Evolutionary conservation across 1,284 basidiomycete species (phyloP).

Genomic region (Ceratobasidium sp.): DNA sequence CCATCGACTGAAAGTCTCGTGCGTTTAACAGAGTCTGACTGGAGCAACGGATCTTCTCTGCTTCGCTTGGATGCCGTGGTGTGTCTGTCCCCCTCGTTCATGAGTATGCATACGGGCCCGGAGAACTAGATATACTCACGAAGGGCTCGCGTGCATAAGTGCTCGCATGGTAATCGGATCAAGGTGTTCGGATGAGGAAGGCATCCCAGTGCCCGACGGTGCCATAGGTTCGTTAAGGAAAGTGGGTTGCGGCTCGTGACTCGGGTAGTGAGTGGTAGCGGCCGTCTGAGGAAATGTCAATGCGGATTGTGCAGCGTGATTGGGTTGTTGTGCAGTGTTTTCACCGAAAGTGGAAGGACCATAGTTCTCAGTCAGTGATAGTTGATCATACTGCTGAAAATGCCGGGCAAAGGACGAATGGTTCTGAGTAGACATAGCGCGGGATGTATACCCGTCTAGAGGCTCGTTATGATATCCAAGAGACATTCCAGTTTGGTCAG

Average conservation of each 20-base stretch:
- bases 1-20: slow-evolving; percentile 19
- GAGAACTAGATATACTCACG: slow-evolving; percentile 31
- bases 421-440: slow-evolving; percentile 7
- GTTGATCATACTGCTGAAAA: slow-evolving; percentile 40
- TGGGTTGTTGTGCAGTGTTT: slow-evolving; percentile 22
- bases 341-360: slow-evolving; percentile 26
- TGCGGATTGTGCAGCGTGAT: slow-evolving; percentile 38
- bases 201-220: slow-evolving; percentile 42
- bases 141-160: slow-evolving; percentile 38
- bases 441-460: background rate
- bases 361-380: slow-evolving; percentile 26
- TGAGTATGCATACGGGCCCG: slow-evolving; percentile 29
- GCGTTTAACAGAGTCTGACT: slow-evolving; percentile 36
- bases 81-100: slow-evolving; percentile 12
- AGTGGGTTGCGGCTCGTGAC: slow-evolving; percentile 41
- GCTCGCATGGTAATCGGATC: slow-evolving; percentile 45
- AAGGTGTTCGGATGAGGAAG: slow-evolving; percentile 43
- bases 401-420: slow-evolving; percentile 22
- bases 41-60: slow-evolving; percentile 27
- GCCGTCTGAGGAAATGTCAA: slow-evolving; percentile 44
- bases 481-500: slow-evolving; percentile 13
- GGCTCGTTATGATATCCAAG: slow-evolving; percentile 27
- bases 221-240: slow-evolving; percentile 35
- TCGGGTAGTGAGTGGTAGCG: slow-evolving; percentile 27
- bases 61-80: slow-evolving; percentile 34